Base-by-base conservation (phyloP, 768 basidiomycete species). In the Termitomyces sp. region DNA sequence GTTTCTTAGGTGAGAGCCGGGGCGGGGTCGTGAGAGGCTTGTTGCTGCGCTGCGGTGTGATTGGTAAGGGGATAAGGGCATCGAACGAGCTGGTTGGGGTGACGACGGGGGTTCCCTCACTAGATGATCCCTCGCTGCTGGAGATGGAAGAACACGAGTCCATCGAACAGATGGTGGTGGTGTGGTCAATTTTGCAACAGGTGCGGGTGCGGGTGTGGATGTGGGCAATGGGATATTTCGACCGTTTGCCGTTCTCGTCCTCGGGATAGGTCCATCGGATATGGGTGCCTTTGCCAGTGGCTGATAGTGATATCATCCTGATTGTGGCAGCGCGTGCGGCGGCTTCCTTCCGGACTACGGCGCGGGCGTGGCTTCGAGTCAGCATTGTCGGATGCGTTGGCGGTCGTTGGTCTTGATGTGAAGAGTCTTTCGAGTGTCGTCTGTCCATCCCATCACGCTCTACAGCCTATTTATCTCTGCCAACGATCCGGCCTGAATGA, bases 281-380 rank as follows among this genome's bases (percentile, higher is more conserved):
- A 37, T 57, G 61, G n/a, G 58, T 62, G 9, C 61, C 56, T 18
- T 57, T 26, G n/a, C 56, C 61, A 29, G 58, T 62, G 16, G 48
- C 37, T 12, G 58, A 57, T 31, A 55, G 52, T 6, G 58, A 50
- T 2, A 57, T 55, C 24, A 51, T 26, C 3, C 33, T 48, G 9
- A 8, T 8, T 22, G 9, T 29, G 10, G 41, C 52, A 18, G 47
- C 36, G 36, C 28, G 22, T 28, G 56, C 22, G 33, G 56, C 42
- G 31, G 50, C 49, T 36, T 47, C 47, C 13, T 15, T 33, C 28
- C 34, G 48, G 28, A 47, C 52, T 16, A 54, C 24, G 24, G 48
- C 47, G 24, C 56, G 50, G 15, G 62, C 62, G 51, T 57, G 52
- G 58, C 58, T 62, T 42, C 58, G 39, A 4, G 62, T 62, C 18